Conservation (phyloP, 495 filamentous ascomycete genomes). For the Lentithecium fluviatile region DNA sequence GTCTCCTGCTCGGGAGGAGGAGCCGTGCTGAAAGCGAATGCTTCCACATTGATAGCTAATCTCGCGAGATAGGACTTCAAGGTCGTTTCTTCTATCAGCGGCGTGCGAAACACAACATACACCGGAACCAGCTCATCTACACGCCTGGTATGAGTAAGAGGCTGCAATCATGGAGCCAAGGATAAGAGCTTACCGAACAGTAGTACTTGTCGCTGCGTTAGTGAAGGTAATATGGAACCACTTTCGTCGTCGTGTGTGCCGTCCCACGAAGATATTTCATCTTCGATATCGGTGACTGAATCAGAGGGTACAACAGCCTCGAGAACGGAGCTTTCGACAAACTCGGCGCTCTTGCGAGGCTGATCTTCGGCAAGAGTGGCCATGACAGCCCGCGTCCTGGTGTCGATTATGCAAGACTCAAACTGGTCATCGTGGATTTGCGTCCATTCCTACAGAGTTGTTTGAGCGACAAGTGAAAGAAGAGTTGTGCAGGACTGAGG, state of each 20-base stretch:
- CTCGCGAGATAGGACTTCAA: constrained; percentile 62
- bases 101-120: constrained; percentile 69
- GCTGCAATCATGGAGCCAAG: constrained; percentile 25
- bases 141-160: constrained; percentile 63
- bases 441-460: too few species aligned
- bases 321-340: constrained; percentile 70
- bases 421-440: background rate
- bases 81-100: constrained; percentile 57
- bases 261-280: constrained; percentile 53
- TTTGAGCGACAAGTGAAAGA: too few species aligned
- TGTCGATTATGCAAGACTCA: background rate
- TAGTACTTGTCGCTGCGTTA: constrained; percentile 46
- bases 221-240: constrained; percentile 35
- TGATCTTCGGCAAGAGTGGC: constrained; percentile 7
- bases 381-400: too few species aligned
- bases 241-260: constrained; percentile 50
- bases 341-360: constrained; percentile 47
- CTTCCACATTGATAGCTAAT: constrained; percentile 67
- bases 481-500: too few species aligned
- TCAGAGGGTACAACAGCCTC: constrained; percentile 75
- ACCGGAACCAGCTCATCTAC: constrained; percentile 77
- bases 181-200: constrained; percentile 65
- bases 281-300: constrained; percentile 64
- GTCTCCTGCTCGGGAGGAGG: constrained; percentile 38
- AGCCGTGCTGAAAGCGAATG: constrained; percentile 64